Evolutionary conservation across 805 yeast genomes (phyloP).

Genomic region (Sugiyamaella mastotermitis): DNA sequence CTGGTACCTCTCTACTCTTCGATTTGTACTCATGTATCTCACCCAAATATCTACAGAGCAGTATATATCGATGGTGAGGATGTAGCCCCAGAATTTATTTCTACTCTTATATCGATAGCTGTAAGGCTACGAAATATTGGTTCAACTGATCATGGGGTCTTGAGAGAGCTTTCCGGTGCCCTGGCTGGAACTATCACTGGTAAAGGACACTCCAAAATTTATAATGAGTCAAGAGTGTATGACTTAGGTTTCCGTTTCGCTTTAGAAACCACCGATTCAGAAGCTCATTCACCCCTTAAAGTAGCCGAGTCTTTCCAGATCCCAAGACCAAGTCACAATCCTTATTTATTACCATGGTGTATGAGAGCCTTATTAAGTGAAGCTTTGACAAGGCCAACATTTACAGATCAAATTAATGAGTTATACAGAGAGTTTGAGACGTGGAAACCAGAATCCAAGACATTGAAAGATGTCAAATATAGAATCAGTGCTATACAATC

Average conservation of each 20-base stretch:
- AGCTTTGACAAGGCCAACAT: conserved; percentile 38
- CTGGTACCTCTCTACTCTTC: conserved; percentile 90
- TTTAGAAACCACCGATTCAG: conserved; percentile 63
- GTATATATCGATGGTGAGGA: conserved; percentile 83
- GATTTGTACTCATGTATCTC: conserved; percentile 70
- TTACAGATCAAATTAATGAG: conserved; percentile 49
- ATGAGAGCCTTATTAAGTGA: conserved; percentile 76
- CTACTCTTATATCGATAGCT: conserved; percentile 66
- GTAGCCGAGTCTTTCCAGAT: conserved; percentile 41
- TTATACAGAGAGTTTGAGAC: conserved; percentile 66
- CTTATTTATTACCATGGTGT: conserved; percentile 89
- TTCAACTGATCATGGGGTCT: conserved; percentile 74
- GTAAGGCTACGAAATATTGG: conserved; percentile 73
- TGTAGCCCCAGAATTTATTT: conserved; percentile 71
- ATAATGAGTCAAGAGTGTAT: conserved; percentile 80
- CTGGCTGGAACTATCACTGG: conserved; percentile 90
- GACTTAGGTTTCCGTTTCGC: conserved; percentile 70
- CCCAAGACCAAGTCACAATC: conserved; percentile 58
- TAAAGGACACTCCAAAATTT: conserved; percentile 88
- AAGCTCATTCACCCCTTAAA: conserved; percentile 31
- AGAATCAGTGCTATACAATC: conserved; percentile 52
- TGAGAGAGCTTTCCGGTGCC: conserved; percentile 73
- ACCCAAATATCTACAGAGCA: conserved; percentile 86
- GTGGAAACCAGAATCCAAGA: conserved; percentile 86
- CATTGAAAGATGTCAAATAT: conserved; percentile 76